These are phyloP conservation scores for Penicillium pulvis DNA, from an alignment of 495 filamentous ascomycete species.

Conservation along the genomic window DNA sequence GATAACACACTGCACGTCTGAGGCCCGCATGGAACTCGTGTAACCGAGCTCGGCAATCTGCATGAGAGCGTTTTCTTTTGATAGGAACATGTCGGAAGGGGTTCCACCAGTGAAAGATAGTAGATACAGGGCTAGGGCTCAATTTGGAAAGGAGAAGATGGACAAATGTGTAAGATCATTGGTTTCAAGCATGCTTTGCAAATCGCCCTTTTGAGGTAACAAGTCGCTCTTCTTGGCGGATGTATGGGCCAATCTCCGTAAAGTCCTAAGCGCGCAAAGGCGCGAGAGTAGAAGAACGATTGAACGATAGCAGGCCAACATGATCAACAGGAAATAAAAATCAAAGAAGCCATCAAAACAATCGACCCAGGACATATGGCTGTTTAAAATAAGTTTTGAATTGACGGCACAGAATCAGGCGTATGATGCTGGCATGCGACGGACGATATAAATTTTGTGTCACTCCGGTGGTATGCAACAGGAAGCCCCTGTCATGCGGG, in stretches of 20 bases:
- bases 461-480: constrained; percentile 23
- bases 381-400: background rate
- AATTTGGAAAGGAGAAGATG: constrained; percentile 1
- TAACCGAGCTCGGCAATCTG: background rate
- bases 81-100: background rate
- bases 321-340: background rate
- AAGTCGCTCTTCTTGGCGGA: background rate
- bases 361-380: background rate
- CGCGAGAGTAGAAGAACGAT: background rate
- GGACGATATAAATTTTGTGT: background rate
- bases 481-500: background rate
- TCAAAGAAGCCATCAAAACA: background rate
- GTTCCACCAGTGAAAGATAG: background rate
- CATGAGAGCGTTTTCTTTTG: background rate
- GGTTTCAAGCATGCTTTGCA: constrained; percentile 7
- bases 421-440: constrained; percentile 9
- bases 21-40: background rate
- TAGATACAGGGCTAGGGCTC: constrained; percentile 14
- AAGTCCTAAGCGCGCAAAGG: background rate
- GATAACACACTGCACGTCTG: background rate
- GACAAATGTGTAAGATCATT: constrained; percentile 8
- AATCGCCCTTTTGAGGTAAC: background rate
- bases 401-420: constrained; percentile 9
- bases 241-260: background rate
- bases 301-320: background rate